phyloP scores from a whole-genome alignment of 1,284 basidiomycete genomes.

The Leccinum subrobustum region DNA sequence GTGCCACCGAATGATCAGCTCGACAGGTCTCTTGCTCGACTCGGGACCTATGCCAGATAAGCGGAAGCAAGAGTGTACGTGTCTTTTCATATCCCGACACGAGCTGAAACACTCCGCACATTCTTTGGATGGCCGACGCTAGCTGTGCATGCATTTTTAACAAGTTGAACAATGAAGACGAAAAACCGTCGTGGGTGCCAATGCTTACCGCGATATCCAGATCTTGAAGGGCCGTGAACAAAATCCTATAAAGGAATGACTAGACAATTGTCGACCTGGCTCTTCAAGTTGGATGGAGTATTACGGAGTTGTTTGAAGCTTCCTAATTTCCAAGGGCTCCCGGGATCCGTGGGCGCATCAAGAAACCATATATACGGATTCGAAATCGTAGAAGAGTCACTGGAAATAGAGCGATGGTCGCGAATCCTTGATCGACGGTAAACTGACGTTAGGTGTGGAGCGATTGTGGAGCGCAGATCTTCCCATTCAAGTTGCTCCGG shows the following conservation, averaged over 20 bases:
- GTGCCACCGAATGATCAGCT: not conserved
- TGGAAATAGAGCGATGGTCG: not conserved
- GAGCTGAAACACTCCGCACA: slow-evolving; percentile 11
- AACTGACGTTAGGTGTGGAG: slow-evolving; percentile 2
- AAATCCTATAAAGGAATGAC: not conserved
- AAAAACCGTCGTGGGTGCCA: not conserved
- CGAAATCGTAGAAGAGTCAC: not conserved
- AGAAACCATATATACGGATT: not conserved
- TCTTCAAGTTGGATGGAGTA: not conserved
- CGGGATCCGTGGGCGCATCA: not conserved
- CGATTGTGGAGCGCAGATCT: slow-evolving; percentile 4
- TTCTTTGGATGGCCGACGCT: not conserved
- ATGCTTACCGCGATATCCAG: not conserved
- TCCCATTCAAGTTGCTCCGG: not conserved
- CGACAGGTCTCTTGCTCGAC: not conserved
- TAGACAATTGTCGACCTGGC: not conserved
- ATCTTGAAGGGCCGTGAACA: not conserved
- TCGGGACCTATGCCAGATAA: not conserved
- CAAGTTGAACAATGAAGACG: not conserved
- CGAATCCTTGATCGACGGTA: slow-evolving; percentile 18
- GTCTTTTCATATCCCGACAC: slow-evolving; percentile 17
- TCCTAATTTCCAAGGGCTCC: not conserved
- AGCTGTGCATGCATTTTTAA: not conserved
- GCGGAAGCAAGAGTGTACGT: not conserved
- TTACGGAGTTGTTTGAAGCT: no score